Base-by-base conservation (phyloP, 1,284 basidiomycete species). In the Naganishia sp. region DNA sequence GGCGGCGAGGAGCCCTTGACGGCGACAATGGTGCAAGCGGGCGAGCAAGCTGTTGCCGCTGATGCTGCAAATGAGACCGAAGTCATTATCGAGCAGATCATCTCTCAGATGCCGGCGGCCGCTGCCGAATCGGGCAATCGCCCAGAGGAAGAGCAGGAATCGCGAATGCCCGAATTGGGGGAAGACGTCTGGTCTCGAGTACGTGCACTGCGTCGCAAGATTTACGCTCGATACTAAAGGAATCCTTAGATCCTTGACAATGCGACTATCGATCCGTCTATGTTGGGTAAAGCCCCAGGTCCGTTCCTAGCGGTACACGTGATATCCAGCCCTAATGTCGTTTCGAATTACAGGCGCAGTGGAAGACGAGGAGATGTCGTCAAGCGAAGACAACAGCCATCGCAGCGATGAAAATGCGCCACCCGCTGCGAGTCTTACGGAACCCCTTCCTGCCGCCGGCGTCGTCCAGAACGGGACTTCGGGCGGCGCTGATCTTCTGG, bases 241-340 rank as follows among this genome's bases (percentile, higher is more conserved):
- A 21, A n/a, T 31, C 25, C 2, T 7, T 31, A 61, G 59, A 50
- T 61, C 21, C 42, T 61, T n/a, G 39, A 52, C 16, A 52, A 48
- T 4, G 39, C 46, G 15, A 61, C 59, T 7, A 61, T 61, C 15
- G 42, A 61, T 31, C 59, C 59, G 23, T 49, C 59, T 3, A 50
- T 61, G 48, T 39, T 61, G 11, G 59, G 59, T 9, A 61, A 61
- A 50, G 39, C 59, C 7, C 48, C 59, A 18, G 59, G 59, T 61
- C 18, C 4, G 48, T 39, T 13, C 13, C 36, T 44, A 23, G n/a
- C 11, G 6, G 11, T 49, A 13, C 9, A n/a, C 2, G 3, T 42
- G 28, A 9, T 25, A 13, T 33, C 2, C n/a, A 33, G 10, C n/a
- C 36, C 39, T 21, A 42, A 18, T 33, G 43, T 31, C n/a, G 15